phyloP scores from a whole-genome alignment of 768 basidiomycete species.

The Rhizopogon salebrosus region DNA sequence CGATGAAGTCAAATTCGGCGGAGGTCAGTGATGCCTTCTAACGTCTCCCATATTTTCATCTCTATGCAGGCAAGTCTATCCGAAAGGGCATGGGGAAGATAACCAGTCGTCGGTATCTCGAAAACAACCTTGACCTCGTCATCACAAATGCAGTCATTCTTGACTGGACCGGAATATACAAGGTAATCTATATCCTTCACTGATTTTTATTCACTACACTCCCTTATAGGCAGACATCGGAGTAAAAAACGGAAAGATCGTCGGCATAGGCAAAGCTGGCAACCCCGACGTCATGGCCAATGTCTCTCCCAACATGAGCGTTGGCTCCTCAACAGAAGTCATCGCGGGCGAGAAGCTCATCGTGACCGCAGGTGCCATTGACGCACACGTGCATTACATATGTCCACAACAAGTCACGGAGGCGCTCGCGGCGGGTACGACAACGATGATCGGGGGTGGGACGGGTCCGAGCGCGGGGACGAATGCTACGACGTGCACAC shows the following conservation, averaged over 20 bases:
- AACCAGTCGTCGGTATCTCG: slow-evolving; percentile 58
- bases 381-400: slow-evolving; percentile 92
- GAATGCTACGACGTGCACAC: slow-evolving; percentile 89
- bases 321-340: slow-evolving; percentile 92
- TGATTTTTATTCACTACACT: slow-evolving; percentile 1
- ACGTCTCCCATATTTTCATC: neutral
- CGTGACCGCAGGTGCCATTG: slow-evolving; percentile 88
- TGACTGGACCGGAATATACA: slow-evolving; percentile 95
- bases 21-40: slow-evolving; percentile 44
- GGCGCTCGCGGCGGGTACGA: slow-evolving; percentile 77
- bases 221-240: slow-evolving; percentile 84
- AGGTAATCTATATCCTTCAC: slow-evolving; percentile 40
- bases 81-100: slow-evolving; percentile 98
- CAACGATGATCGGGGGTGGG: slow-evolving; percentile 94
- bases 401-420: slow-evolving; percentile 91
- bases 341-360: slow-evolving; percentile 95
- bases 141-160: slow-evolving; percentile 94
- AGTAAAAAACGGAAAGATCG: slow-evolving; percentile 75
- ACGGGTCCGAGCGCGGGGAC: slow-evolving; percentile 91
- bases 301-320: slow-evolving; percentile 64
- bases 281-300: slow-evolving; percentile 91
- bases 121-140: slow-evolving; percentile 75
- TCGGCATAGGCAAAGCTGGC: slow-evolving; percentile 93
- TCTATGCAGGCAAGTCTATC: slow-evolving; percentile 71
- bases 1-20: slow-evolving; percentile 97